Conservation (phyloP, 1,284 basidiomycete species). For the Leccinum huronense region DNA sequence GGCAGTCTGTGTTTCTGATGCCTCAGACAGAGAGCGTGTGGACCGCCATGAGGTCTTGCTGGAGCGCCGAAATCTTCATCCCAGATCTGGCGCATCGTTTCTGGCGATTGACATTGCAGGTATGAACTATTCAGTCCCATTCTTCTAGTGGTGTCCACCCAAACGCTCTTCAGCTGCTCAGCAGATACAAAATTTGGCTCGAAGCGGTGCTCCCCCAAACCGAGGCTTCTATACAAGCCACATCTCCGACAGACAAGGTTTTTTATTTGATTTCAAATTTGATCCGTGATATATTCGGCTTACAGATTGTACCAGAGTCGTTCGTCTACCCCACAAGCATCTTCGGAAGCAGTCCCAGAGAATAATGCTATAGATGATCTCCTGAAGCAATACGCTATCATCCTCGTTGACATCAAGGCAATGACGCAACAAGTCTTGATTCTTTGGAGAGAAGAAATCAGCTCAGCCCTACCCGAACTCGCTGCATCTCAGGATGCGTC, state of each 20-base stretch:
- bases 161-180: constrained; percentile 56
- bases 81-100: constrained; percentile 80
- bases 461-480: constrained; percentile 50
- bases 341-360: constrained; percentile 52
- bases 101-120: constrained; percentile 88
- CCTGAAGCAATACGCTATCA: constrained; percentile 59
- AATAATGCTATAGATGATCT: constrained; percentile 58
- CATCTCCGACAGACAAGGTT: constrained; percentile 33
- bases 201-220: constrained; percentile 44
- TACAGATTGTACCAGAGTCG: constrained; percentile 35
- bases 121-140: constrained; percentile 30
- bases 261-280: neutral
- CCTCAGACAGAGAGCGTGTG: constrained; percentile 70
- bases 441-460: constrained; percentile 69
- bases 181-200: constrained; percentile 76
- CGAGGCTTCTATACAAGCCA: constrained; percentile 36
- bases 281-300: neutral
- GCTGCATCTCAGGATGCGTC: constrained; percentile 37
- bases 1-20: constrained; percentile 46
- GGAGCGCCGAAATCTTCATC: constrained; percentile 83
- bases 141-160: constrained; percentile 5
- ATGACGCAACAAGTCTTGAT: constrained; percentile 50
- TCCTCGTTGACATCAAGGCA: constrained; percentile 62
- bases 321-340: constrained; percentile 50
- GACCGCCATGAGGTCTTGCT: constrained; percentile 73